Evolutionary conservation across 768 basidiomycete species (phyloP), one percentile per base, ranked within the genome.

Genomic region (Pholiota microspora): DNA sequence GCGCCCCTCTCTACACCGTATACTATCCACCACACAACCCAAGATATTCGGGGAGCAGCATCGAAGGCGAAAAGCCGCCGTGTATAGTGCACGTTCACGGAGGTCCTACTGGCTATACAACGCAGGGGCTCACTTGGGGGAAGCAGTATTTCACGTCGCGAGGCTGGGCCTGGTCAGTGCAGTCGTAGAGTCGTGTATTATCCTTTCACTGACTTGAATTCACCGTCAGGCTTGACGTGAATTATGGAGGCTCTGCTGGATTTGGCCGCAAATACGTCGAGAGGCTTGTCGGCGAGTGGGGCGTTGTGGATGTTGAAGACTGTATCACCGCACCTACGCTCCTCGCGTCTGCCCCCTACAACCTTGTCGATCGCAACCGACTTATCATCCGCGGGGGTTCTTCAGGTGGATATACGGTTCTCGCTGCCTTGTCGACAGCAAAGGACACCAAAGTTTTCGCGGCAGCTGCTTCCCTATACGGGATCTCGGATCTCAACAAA

Each of bases 211-310:
- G 21, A 7, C 48, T n/a, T 28, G 56, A 42, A 45, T 24, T 54
- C 15, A 52, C 31, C 16, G 16, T 46, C 54, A 83, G 87, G 81
- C 60, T 88, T 31, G 86, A 88, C 51, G 88, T 93, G 38, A 86
- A 92, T 61, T 87, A 90, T 56, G 79, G 88, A 1, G 92, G 90
- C 0, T 88, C 86, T 0, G 81, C 82, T 4, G 85, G 89, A 0
- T 90, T 85, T 62, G 91, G 91, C 0, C 78, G 86, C 3, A 70
- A 73, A 40, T 92, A 89, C 64, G 81, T 79, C 54, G 76, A 78
- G 50, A 78, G 85, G 13, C 80, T 93, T 2, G 72, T 73, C 34
- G 78, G 75, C 4, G 70, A 81, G 10, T 94, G 92, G 92, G 92
- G 90, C 3, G 59, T 90, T 12, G 79, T 85, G 7, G 92, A 94